Evolutionary conservation across 208 protist species (phyloP).

Genomic region (Leishmania martiniquensis): DNA sequence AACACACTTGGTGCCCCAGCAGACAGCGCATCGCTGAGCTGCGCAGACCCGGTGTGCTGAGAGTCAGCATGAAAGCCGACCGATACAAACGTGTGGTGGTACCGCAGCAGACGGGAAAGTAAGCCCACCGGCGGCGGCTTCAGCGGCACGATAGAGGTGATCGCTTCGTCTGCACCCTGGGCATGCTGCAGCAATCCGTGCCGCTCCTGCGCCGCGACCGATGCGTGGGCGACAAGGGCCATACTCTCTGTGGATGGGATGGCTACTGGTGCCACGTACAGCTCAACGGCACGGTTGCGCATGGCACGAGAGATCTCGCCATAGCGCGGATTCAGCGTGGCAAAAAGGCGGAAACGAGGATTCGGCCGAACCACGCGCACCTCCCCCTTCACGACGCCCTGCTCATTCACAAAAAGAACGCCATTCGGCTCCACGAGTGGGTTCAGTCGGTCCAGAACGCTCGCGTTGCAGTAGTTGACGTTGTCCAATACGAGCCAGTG

Average conservation of each 20-base stretch:
- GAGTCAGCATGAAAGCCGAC: slow-evolving; percentile 78
- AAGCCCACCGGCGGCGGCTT: slow-evolving; percentile 14
- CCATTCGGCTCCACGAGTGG: slow-evolving; percentile 98
- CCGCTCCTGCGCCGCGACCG: slow-evolving; percentile 12
- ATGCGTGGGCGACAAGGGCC: slow-evolving; percentile 35
- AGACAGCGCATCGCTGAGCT: slow-evolving; percentile 71
- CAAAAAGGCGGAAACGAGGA: slow-evolving; percentile 99
- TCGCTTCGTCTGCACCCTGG: slow-evolving; percentile 3
- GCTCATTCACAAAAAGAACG: slow-evolving; percentile 95
- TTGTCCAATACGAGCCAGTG: slow-evolving; percentile 99
- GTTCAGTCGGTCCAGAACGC: slow-evolving; percentile 99
- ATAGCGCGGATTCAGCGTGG: slow-evolving; percentile 97
- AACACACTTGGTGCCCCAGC: slow-evolving; percentile 85
- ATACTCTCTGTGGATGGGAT: slow-evolving; percentile 77
- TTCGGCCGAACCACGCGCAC: slow-evolving; percentile 96
- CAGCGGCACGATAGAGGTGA: slow-evolving; percentile 1
- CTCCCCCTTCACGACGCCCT: slow-evolving; percentile 94
- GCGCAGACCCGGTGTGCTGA: slow-evolving; percentile 36
- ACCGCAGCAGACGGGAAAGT: slow-evolving; percentile 51
- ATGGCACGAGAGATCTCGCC: slow-evolving; percentile 99
- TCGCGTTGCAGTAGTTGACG: slow-evolving; percentile 99
- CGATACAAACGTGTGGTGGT: slow-evolving; percentile 73
- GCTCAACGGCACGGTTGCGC: slow-evolving; percentile 98
- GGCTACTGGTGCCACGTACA: slow-evolving; percentile 88
- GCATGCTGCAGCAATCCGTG: not conserved